These are phyloP conservation scores for Zymoseptoria tritici DNA, from an alignment of 2,329 filamentous ascomycete genomes.

Conservation along the genomic window DNA sequence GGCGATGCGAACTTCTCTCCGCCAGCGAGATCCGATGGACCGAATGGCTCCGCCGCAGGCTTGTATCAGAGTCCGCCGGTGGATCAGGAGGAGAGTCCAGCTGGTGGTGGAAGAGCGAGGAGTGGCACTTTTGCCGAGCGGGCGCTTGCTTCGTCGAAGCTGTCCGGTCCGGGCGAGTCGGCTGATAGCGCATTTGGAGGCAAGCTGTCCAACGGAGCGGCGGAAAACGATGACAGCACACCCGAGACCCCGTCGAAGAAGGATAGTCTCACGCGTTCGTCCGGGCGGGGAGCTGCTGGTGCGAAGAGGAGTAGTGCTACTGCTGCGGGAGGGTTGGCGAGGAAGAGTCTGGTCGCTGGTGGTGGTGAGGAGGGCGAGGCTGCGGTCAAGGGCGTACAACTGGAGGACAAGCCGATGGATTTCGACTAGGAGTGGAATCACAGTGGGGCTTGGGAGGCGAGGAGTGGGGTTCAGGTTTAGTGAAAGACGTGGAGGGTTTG, in stretches of 20 bases:
- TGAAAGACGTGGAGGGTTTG: neutral
- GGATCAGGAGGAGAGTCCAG: conserved; percentile 10
- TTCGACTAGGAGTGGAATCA: conserved; percentile 44
- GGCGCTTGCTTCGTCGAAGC: neutral
- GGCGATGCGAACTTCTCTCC: neutral
- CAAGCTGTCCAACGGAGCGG: neutral
- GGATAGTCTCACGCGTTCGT: conserved; percentile 10
- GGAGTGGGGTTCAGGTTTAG: neutral
- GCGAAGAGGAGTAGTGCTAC: conserved; percentile 31
- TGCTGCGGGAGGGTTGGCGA: conserved; percentile 30
- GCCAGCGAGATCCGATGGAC: neutral
- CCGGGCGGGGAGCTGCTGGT: conserved; percentile 5
- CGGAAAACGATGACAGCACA: conserved; percentile 1
- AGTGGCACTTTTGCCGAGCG: neutral
- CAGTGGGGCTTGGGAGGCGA: neutral
- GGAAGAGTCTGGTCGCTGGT: conserved; percentile 28
- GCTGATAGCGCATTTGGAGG: neutral
- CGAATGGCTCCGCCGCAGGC: neutral
- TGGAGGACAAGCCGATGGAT: conserved; percentile 72
- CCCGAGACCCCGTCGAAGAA: conserved; percentile 15
- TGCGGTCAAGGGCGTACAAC: conserved; percentile 50
- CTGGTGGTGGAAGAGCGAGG: neutral
- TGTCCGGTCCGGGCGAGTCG: neutral
- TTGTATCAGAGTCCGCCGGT: neutral
- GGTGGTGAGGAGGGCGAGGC: conserved; percentile 29